Percentiles rank a stretch among this genome's conserved stretches.
Evolutionary conservation across 768 basidiomycete genomes (phyloP).

Genomic region (Russula abietina): DNA sequence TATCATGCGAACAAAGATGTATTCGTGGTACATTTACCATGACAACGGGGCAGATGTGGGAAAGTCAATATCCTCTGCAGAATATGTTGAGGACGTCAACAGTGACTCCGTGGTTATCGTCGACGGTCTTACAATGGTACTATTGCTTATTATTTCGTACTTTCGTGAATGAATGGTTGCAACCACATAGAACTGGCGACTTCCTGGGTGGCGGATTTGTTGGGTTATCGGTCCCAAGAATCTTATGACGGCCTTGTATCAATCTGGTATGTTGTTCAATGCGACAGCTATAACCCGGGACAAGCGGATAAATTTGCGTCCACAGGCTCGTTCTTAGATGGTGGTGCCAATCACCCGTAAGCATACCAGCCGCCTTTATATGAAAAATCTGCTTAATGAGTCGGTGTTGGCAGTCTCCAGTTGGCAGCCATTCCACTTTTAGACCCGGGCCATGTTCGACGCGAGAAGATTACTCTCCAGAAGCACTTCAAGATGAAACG

Average conservation of each 20-base stretch:
- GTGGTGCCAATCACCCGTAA: constrained; percentile 90
- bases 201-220: constrained; percentile 92
- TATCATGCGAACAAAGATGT: constrained; percentile 50
- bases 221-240: constrained; percentile 93
- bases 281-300: not conserved
- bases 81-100: constrained; percentile 83
- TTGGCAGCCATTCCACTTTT: constrained; percentile 82
- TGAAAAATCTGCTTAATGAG: not conserved
- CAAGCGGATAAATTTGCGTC: not conserved
- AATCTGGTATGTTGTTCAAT: constrained; percentile 50
- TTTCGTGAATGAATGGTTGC: not conserved
- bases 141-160: constrained; percentile 1
- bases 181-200: constrained; percentile 74
- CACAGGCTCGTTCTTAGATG: constrained; percentile 82
- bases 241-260: constrained; percentile 80
- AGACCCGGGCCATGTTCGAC: constrained; percentile 57
- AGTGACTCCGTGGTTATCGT: constrained; percentile 80
- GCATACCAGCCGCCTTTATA: constrained; percentile 27
- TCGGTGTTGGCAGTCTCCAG: constrained; percentile 53
- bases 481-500: constrained; percentile 88
- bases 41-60: constrained; percentile 70
- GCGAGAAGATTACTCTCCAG: constrained; percentile 82
- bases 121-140: constrained; percentile 87
- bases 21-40: constrained; percentile 93
- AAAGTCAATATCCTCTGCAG: constrained; percentile 73